Evolutionary conservation across 306 rosid species (phyloP), one percentile per base, ranked within the genome.

Genomic region (Castanea sativa): DNA sequence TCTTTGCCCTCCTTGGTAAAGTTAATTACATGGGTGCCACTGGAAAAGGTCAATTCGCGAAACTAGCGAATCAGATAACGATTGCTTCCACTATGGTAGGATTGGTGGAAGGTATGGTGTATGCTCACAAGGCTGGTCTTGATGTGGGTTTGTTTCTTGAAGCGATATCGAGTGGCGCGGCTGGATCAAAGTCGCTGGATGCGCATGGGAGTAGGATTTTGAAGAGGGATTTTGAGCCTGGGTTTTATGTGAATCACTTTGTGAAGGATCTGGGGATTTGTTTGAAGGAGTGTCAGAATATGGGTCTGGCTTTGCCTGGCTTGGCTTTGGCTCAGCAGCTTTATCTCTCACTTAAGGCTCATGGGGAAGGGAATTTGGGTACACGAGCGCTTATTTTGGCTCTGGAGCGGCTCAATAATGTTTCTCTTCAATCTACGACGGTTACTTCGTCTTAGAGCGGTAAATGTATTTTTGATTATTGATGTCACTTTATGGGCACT

Each of bases 191-290:
- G 73, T 88, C 85, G 29, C 86, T 91, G 84, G 97, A 92, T 35
- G 73, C 84, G 76, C n/a, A 92, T 20, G 97, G 93, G 5, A 72
- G 32, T 35, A 83, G 90, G 75, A 94, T 94, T 10, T 27, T 94
- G 84, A 83, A 81, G 80, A 86, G 96, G 90, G 94, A 94, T 82
- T 91, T 94, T 27, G 93, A 83, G 49, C 85, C 99, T 0, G 98
- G 97, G 1, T 94, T 94, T 49, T 94, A 74, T 18, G 94, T 94
- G 79, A 84, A 92, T 55, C 97, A 92, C 53, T 92, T 94, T 57
- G 97, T 94, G 32, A 94, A 94, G 86, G 99, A 91, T 74, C 85
- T 94, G 81, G 97, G 97, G 72, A 91, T 94, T 75, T 94, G 97
- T 56, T 83, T 92, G 87, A 92, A 89, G 87, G 97, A 94, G 79